Evolutionary conservation across 1,139 yeast species (phyloP), one percentile per base, ranked within the genome.

Genomic region (Geotrichum klebahnii): DNA sequence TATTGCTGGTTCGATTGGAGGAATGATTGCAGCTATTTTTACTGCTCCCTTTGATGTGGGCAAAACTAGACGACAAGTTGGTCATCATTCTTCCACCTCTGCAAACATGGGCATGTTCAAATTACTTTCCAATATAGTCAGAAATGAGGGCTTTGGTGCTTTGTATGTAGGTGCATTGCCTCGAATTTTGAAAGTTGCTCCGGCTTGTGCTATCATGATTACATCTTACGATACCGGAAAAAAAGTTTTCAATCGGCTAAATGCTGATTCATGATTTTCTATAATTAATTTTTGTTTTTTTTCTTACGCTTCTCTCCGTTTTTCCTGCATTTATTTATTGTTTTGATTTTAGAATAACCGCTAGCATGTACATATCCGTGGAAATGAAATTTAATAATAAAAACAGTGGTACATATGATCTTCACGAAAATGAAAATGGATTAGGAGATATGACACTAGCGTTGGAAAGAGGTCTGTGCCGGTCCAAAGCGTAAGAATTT

Each of bases 11-110:
- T 84, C 94, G 0, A 59, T 84, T 0, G 81, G 95, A 5, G 99
- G 99, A 1, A 68, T 85, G 0, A 69, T 85, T 9, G 97, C 97
- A 0, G 96, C 97, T 0, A 61, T 90, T 5, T 71, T 78, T 47
- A 92, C 99, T 1, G 88, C 94, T 54, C 97, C 98, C 1, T 92
- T 92, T 63, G 99, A 92, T 66, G 98, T 94, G 8, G 98, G 97
- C 5, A 92, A 92, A 63, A 92, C 99, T 3, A 75, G 98, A 60
- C 72, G 88, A 55, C 99, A 92, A 67, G 87, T 89, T 9, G 68
- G 69, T 20, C 68, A 65, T 54, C 64, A 63, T 48, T 50, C 69
- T 50, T 66, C 69, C 43, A 61, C 62, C 43, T 62, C 61, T n/a
- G 53, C 62, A 14, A 55, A 55, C 49, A 61, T 56, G 66, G 58